A percentile compares a stretch with the other conserved stretches of the same genome.
phyloP scores from a whole-genome alignment of 2,329 filamentous ascomycete genomes.

The Aspergillus neotritici region DNA sequence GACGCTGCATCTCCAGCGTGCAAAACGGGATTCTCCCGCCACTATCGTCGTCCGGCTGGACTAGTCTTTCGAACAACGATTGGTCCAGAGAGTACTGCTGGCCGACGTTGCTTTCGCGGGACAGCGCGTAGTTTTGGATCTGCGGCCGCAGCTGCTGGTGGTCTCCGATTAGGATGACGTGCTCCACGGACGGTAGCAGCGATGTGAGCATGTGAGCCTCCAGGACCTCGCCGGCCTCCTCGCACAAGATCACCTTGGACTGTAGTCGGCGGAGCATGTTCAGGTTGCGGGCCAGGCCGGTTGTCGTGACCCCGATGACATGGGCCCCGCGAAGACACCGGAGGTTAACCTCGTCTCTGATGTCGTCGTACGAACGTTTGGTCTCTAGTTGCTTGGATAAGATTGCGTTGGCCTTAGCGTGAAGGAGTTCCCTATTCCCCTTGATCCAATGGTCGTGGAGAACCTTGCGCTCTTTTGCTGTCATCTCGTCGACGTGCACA shows the following conservation, averaged over 20 bases:
- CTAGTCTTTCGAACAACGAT: conserved; percentile 50
- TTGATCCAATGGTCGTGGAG: conserved; percentile 29
- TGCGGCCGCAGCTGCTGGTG: conserved; percentile 41
- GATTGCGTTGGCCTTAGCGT: conserved; percentile 1
- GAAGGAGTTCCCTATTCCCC: conserved; percentile 1
- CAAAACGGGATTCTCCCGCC: conserved; percentile 30
- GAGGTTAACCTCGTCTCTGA: conserved; percentile 23
- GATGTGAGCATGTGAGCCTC: conserved; percentile 40
- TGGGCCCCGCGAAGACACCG: conserved; percentile 36
- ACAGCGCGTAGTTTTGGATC: conserved; percentile 34
- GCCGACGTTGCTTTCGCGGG: conserved; percentile 30
- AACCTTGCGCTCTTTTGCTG: conserved; percentile 14
- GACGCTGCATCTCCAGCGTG: conserved; percentile 53
- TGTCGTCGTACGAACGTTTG: conserved; percentile 12
- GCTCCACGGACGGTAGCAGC: conserved; percentile 38
- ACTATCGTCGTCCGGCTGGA: conserved; percentile 20
- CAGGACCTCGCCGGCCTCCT: conserved; percentile 42
- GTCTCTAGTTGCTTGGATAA: conserved; percentile 4
- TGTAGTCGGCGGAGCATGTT: conserved; percentile 40
- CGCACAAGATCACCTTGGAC: conserved; percentile 38
- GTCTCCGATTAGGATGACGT: conserved; percentile 42
- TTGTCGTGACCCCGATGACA: conserved; percentile 52
- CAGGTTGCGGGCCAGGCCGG: conserved; percentile 46
- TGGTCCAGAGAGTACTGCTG: conserved; percentile 43
- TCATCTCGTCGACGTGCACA: conserved; percentile 17